Base-by-base conservation (phyloP, 371 early-diverging fungal genomes). In the Mucor racemosus region DNA sequence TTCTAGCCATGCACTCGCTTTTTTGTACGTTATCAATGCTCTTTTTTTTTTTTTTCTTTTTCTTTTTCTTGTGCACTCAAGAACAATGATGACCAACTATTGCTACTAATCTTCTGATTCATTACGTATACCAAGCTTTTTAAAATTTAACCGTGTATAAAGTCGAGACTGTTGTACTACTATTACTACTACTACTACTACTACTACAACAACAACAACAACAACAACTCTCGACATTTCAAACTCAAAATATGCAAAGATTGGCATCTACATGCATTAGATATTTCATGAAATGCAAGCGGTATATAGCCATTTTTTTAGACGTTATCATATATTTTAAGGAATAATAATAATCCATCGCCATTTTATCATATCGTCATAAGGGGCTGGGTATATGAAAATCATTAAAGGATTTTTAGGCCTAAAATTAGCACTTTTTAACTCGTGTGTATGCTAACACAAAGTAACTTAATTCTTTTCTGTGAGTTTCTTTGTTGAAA, bases 151-250 rank as follows among this genome's bases (percentile, higher is more conserved):
- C 26, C 26, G 26, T 26, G 3, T 26, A 26, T 26, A 44, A 3
- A 44, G 44, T 44, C 44, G 44, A 44, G 44, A 44, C 44, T 44
- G n/a, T 17, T 44, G 44, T 44, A 44, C 44, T 8, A 44, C 44
- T 44, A 2, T n/a, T 26, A 3, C 38, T 38, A 38, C 38, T 38
- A 38, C 9, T 38, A 38, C 38, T 44, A 8, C 26, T 26, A 26
- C 26, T 26, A 26, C 26, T 26, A 26, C 26, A 1, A 26, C 26
- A 1, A 26, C 26, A 1, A 26, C 26, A 26, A 26, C 26, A 26
- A 26, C 26, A 26, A 26, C 26, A 26, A 26, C 3, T 26, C 26
- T 44, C 17, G 44, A 44, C 17, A 44, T 44, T n/a, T 4, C 44
- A 44, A 6, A 17, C 44, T 17, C 17, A 17, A 17, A 44, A 44